Base-by-base conservation (phyloP, 495 filamentous ascomycete genomes). In the Aspergillus affinis region DNA sequence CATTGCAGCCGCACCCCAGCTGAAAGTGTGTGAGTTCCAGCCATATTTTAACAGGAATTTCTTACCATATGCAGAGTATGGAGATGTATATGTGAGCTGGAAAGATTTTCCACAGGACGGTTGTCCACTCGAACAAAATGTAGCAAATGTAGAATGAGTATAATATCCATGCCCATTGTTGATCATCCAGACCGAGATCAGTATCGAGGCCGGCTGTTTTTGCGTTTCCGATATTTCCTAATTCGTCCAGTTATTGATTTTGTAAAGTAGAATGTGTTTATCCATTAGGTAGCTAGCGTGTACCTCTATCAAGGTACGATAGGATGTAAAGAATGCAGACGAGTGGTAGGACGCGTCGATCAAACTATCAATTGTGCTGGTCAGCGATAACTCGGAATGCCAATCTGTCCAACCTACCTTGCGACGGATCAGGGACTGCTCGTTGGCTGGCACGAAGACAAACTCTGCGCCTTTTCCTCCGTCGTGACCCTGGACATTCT, bases 111-210 rank as follows among this genome's bases (percentile, higher is more conserved):
- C 85, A 90, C 26, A 69, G 48, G 9, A 73, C 54, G 1, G 66
- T 66, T 2, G 65, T 65, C 70, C 70, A 73, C 50, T 73, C 68
- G 19, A 73, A 73, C 26, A 66, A 1, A 30, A 71, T 65, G 45
- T 73, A 73, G 32, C 51, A 65, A 36, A 73, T 85, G 62, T 91
- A 91, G 61, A 90, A 91, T 12, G 87, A 81, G 13, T 84, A 87
- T 27, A 90, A 73, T 18, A 90, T 71, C 88, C 88, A 92, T 62
- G 84, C 72, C 63, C 82, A 86, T 49, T 81, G 74, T 21, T 69
- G 64, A 29, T 77, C 71, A 15, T 60, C 66, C 13, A 85, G 67
- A 6, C 75, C 60, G n/a, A 85, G 71, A 64, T 82, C 78, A 23
- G 72, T 65, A 6, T 65, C 68, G 64, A 82, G 72, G 26, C 81